Base-by-base conservation (phyloP, 305 asterid species). In the Fraxinus nigra region DNA sequence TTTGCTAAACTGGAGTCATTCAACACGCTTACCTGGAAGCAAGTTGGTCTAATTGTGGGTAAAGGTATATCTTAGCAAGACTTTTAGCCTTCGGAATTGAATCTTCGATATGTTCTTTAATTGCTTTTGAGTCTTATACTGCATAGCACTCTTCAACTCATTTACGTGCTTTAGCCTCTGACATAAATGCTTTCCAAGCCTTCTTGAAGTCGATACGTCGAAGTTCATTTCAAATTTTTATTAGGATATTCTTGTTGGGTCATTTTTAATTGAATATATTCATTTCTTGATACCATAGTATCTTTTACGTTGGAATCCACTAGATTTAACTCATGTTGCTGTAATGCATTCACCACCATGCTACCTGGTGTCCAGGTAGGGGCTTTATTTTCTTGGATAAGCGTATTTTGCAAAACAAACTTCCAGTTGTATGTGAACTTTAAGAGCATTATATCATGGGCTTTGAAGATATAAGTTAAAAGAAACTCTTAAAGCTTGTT, bases 21-120 rank as follows among this genome's bases (percentile, higher is more conserved):
- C 82, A 76, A 78, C 82, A 37, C 79, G 33, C 92, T 95, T 79
- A 90, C 90, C 54, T 73, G 92, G 92, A 87, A 87, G 90, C 97
- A 94, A 69, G 20, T 95, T 63, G 94, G 97, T 78, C 85, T 95
- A 48, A 90, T 95, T 77, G 77, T 92, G 78, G 99, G 99, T 73
- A 95, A 95, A 94, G 99, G 99, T 95, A 93, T 83, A 89, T 67
- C 26, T 75, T 16, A 2, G 43, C 9, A 38, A 82, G 46, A 48
- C 46, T 79, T 48, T 79, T n/a, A 51, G 26, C 16, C 40, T 82
- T 24, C 35, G 8, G 40, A 20, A 51, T 51, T 69, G 4, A 33
- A 77, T 77, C 38, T 13, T 80, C 73, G 43, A 7, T 78, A 8
- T 69, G 18, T 28, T 67, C 74, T 26, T 7, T 59, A 7, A 59